Base-by-base conservation (phyloP, 768 basidiomycete genomes). In the Tremella fuciformis region DNA sequence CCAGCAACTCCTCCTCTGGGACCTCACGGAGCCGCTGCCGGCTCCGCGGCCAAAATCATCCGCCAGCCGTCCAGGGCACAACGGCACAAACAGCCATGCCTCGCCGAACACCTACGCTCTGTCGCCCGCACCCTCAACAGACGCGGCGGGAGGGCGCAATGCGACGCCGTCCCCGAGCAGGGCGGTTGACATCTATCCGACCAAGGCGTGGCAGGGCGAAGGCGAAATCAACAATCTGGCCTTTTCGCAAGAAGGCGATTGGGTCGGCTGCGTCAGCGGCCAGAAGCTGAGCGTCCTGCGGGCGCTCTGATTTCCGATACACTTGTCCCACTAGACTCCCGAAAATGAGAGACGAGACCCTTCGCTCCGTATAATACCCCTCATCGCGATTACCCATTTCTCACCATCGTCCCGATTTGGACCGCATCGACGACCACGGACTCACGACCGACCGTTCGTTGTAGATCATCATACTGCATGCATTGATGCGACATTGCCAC, bases 1-100 rank as follows among this genome's bases (percentile, higher is more conserved):
- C 78, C 88, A 88, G 63, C 92, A 94, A 78, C 81, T 96, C n/a
- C 80, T 96, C 9, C 76, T 98, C 13, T 98, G 93, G 89, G 93
- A 98, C 74, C 82, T 96, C n/a, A 70, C 71, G 13, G 34, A 44
- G 15, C 71, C 66, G 11, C 54, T 74, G 8, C 71, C 69, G 18
- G 60, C 59, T 47, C 56, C 63, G n/a, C 57, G 59, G 15, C 59
- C 64, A 22, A 34, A 66, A 60, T 64, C 44, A 81, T 85, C 54
- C 59, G 60, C 59, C 53, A 47, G 46, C 53, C 53, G 56, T 38
- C 13, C 58, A 22, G 21, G 50, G 11, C 21, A 42, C 26, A 50
- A 39, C 46, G 24, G 21, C 25, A 11, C 38, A 38, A 46, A n/a
- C 18, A 29, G 41, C 18, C 51, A 58, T 4, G 16, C 58, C 22